Percentiles rank a stretch among this genome's conserved stretches.
Conservation (phyloP, 257 asterid genomes). For the Prunella vulgaris region DNA sequence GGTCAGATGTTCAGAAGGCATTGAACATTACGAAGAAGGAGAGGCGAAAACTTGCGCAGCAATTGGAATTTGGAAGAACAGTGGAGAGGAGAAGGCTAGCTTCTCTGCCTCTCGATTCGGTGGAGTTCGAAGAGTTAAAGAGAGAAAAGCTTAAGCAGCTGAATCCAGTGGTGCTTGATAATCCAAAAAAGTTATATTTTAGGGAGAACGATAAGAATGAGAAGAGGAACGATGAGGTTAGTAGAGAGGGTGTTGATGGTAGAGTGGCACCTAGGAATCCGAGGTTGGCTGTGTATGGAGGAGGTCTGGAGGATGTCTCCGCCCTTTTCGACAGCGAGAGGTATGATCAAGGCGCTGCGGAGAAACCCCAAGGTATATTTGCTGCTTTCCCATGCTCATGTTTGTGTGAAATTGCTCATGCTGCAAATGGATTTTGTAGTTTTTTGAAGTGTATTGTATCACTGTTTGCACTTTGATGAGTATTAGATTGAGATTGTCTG, state of each 20-base stretch:
- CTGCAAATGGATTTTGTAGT: neutral
- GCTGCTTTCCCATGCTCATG: neutral
- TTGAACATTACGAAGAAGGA: slow-evolving; percentile 82
- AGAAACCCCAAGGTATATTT: slow-evolving; percentile 51
- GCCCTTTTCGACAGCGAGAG: slow-evolving; percentile 55
- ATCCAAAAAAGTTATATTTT: slow-evolving; percentile 33
- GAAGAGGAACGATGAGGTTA: slow-evolving; percentile 4
- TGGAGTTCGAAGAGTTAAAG: slow-evolving; percentile 41
- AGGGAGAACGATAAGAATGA: slow-evolving; percentile 11
- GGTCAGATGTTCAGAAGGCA: slow-evolving; percentile 64
- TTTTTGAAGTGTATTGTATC: neutral
- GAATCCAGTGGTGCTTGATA: slow-evolving; percentile 72
- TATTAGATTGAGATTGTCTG: neutral
- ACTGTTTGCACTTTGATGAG: neutral
- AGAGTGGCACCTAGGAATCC: slow-evolving; percentile 85
- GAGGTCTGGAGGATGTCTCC: slow-evolving; percentile 76
- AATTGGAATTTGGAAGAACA: slow-evolving; percentile 61
- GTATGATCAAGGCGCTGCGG: slow-evolving; percentile 43
- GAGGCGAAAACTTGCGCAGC: slow-evolving; percentile 55
- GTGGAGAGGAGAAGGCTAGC: slow-evolving; percentile 58
- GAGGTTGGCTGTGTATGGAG: slow-evolving; percentile 81
- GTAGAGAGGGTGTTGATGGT: slow-evolving; percentile 1
- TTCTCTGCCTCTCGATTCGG: slow-evolving; percentile 47
- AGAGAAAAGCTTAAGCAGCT: slow-evolving; percentile 56
- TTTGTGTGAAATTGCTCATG: neutral